Conservation (phyloP, 768 basidiomycete species). For the Tricholomella constricta region DNA sequence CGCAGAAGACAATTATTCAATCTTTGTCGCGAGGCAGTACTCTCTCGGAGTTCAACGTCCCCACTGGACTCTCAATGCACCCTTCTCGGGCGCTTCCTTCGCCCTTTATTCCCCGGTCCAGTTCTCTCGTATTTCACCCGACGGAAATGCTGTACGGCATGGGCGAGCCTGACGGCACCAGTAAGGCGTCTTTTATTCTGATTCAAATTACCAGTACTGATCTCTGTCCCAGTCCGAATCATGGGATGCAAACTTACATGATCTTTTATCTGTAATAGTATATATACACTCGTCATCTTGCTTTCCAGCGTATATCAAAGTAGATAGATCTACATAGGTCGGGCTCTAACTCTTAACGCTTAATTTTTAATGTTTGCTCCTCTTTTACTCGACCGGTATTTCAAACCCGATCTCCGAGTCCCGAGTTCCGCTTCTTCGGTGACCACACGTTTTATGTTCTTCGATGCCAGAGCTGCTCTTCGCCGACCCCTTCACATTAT, state of each 20-base stretch:
- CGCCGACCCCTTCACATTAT: conserved; percentile 30
- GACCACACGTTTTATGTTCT: conserved; percentile 14
- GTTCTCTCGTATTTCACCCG: conserved; percentile 80
- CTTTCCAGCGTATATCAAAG: conserved; percentile 13
- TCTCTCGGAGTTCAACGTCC: conserved; percentile 48
- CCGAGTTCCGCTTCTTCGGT: background rate
- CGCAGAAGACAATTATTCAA: conserved; percentile 64
- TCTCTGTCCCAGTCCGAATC: conserved; percentile 45
- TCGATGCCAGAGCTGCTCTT: background rate
- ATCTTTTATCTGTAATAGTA: conserved; percentile 15
- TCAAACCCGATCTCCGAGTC: background rate
- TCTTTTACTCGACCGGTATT: background rate
- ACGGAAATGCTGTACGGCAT: conserved; percentile 82
- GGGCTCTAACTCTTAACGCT: conserved; percentile 1
- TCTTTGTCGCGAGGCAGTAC: conserved; percentile 45
- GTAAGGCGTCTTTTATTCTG: conserved; percentile 30
- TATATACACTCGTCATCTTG: conserved; percentile 21
- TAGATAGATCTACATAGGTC: conserved; percentile 18
- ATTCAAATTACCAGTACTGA: conserved; percentile 5
- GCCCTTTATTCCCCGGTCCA: conserved; percentile 60
- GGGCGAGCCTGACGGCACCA: conserved; percentile 71
- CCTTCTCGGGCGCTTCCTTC: conserved; percentile 60
- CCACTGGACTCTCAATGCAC: conserved; percentile 56
- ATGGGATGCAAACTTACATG: conserved; percentile 54
- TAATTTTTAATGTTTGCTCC: background rate